These are phyloP conservation scores for Tetracladium marchalianum DNA, from an alignment of 495 filamentous ascomycete species.

Conservation along the genomic window DNA sequence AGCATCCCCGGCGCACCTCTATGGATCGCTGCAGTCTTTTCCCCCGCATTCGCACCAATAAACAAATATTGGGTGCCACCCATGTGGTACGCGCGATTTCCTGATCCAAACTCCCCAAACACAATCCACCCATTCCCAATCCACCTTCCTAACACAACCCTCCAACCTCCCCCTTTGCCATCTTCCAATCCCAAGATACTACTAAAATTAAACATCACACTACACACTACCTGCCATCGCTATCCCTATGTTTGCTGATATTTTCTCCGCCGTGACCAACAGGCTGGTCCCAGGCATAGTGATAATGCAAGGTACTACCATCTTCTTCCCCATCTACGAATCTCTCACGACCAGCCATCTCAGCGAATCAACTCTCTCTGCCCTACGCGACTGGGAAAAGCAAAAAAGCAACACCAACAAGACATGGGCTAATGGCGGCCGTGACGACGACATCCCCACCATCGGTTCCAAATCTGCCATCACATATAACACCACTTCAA, in stretches of 20 bases:
- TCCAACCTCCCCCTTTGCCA: too few relatives aligned
- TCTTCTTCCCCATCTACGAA: slow-evolving; percentile 47
- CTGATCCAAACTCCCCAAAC: too few relatives aligned
- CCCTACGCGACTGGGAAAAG: slow-evolving; percentile 22
- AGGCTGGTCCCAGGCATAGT: slow-evolving; percentile 47
- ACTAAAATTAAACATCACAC: slow-evolving; percentile 3
- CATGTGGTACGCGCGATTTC: slow-evolving; percentile 47
- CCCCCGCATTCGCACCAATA: slow-evolving; percentile 42
- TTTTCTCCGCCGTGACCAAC: background rate
- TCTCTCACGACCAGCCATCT: slow-evolving; percentile 40
- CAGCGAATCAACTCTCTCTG: slow-evolving; percentile 21
- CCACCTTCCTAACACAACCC: too few relatives aligned
- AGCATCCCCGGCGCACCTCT: slow-evolving; percentile 56
- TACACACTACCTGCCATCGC: too few relatives aligned
- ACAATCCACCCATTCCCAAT: background rate
- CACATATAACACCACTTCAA: background rate
- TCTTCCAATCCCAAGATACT: background rate
- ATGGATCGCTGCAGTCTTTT: slow-evolving; percentile 54
- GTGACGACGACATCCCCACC: slow-evolving; percentile 9
- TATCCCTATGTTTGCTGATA: background rate
- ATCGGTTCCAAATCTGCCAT: background rate
- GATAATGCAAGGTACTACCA: slow-evolving; percentile 41
- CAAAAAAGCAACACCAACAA: slow-evolving; percentile 15
- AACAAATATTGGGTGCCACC: slow-evolving; percentile 44
- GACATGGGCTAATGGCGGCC: slow-evolving; percentile 24